Evolutionary conservation across 163 green algal species (phyloP).

Genomic region (Chloromonas sp.): DNA sequence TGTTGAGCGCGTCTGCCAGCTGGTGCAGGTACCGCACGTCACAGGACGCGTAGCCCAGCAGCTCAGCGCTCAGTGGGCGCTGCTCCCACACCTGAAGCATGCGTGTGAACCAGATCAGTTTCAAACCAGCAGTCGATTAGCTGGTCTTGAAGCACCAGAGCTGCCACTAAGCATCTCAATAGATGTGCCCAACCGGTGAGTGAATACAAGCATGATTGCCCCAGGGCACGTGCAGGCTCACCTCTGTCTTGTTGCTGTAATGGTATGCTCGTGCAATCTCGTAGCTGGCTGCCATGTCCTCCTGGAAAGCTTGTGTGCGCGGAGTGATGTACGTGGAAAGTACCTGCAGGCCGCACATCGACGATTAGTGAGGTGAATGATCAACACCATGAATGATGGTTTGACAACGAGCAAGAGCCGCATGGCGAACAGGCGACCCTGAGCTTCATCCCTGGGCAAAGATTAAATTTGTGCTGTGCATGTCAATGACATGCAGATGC

Average conservation of each 20-base stretch:
- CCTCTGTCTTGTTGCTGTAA: constrained; percentile 9
- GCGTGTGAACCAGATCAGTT: not conserved
- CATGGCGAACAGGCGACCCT: too few species aligned
- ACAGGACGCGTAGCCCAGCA: constrained; percentile 26
- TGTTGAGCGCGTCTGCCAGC: constrained; percentile 18
- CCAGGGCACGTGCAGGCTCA: not conserved
- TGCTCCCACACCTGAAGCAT: constrained; percentile 21
- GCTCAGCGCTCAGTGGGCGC: constrained; percentile 17
- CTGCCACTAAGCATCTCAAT: too few species aligned
- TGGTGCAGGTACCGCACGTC: constrained; percentile 39
- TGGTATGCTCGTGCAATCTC: constrained; percentile 3
- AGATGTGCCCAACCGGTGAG: too few species aligned
- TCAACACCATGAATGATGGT: too few species aligned
- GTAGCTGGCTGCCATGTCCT: constrained; percentile 2
- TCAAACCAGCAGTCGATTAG: too few species aligned
- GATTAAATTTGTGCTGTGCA: too few species aligned
- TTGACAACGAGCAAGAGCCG: too few species aligned
- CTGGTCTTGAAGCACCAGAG: too few species aligned
- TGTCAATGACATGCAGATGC: too few species aligned
- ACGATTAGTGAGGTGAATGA: too few species aligned
- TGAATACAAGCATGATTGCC: not conserved
- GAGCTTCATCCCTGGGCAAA: too few species aligned
- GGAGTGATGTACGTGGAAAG: not conserved
- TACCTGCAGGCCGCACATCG: not conserved
- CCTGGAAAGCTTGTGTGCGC: constrained; percentile 1